Evolutionary conservation across 1,139 yeast species (phyloP).

Genomic region (Suhomyces anneliseae): DNA sequence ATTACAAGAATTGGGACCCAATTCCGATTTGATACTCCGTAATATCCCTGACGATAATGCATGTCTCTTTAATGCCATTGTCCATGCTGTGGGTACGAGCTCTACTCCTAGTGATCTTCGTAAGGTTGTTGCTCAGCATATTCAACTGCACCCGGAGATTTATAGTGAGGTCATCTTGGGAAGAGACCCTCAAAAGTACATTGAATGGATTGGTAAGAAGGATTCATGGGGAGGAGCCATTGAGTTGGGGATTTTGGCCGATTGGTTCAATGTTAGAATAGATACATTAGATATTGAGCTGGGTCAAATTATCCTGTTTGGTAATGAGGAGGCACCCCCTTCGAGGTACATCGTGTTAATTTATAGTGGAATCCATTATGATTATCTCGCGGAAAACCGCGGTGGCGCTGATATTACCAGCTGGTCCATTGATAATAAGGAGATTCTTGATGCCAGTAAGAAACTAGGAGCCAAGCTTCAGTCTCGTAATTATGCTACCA

Average conservation of each 20-base stretch:
- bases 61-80: slow-evolving; percentile 70
- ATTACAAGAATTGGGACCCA: background rate
- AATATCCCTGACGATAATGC: slow-evolving; percentile 79
- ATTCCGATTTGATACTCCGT: slow-evolving; percentile 41
- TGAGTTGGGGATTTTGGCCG: slow-evolving; percentile 66
- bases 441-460: slow-evolving; percentile 37
- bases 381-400: slow-evolving; percentile 41
- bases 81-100: slow-evolving; percentile 47
- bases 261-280: slow-evolving; percentile 53
- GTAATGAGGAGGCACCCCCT: slow-evolving; percentile 35
- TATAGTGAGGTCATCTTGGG: slow-evolving; percentile 66
- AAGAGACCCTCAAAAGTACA: slow-evolving; percentile 49
- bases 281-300: slow-evolving; percentile 70
- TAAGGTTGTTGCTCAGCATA: slow-evolving; percentile 45
- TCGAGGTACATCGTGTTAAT: slow-evolving; percentile 52
- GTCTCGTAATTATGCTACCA: slow-evolving; percentile 60
- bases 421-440: slow-evolving; percentile 12
- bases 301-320: slow-evolving; percentile 57
- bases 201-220: slow-evolving; percentile 59
- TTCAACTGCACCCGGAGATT: slow-evolving; percentile 40
- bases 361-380: slow-evolving; percentile 79
- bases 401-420: slow-evolving; percentile 27
- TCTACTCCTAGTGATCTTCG: slow-evolving; percentile 46
- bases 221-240: slow-evolving; percentile 89
- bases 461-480: slow-evolving; percentile 50